A percentile compares a stretch with the other conserved stretches of the same genome.
phyloP scores from a whole-genome alignment of 1,284 basidiomycete genomes.

The Coniferiporia sulphurascens region DNA sequence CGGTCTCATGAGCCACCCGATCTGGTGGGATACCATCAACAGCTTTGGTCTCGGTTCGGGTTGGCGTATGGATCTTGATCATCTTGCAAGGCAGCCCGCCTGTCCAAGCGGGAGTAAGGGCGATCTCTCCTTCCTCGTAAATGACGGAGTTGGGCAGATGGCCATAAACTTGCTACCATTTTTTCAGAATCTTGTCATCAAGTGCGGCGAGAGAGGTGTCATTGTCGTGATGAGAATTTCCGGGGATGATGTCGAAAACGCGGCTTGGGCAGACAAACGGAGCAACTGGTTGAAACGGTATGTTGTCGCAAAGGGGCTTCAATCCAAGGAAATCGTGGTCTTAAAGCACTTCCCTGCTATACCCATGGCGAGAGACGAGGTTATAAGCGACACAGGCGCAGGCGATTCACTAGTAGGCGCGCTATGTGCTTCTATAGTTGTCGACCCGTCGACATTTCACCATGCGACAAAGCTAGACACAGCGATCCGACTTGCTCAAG shows the following conservation, averaged over 20 bases:
- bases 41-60: conserved; percentile 53
- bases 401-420: conserved; percentile 87
- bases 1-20: conserved; percentile 45
- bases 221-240: conserved; percentile 57
- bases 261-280: conserved; percentile 43
- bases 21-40: conserved; percentile 67
- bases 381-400: conserved; percentile 83
- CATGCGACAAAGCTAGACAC: conserved; percentile 38
- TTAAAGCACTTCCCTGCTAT: conserved; percentile 70
- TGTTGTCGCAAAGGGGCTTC: conserved; percentile 47
- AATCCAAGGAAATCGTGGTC: conserved; percentile 45
- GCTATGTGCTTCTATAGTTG: conserved; percentile 52
- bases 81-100: conserved; percentile 44
- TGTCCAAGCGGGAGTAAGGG: conserved; percentile 38
- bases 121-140: conserved; percentile 59
- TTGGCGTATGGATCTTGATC: conserved; percentile 62
- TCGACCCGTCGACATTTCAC: conserved; percentile 41
- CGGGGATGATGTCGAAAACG: conserved; percentile 33
- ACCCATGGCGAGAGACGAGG: conserved; percentile 34
- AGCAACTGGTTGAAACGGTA: conserved; percentile 44
- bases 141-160: conserved; percentile 72
- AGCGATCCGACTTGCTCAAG: conserved; percentile 50
- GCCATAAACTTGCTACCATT: conserved; percentile 76
- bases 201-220: conserved; percentile 70
- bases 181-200: conserved; percentile 77